Evolutionary conservation across 2,329 filamentous ascomycete genomes (phyloP), one percentile per base, ranked within the genome.

Genomic region (Epichloe bromicola): DNA sequence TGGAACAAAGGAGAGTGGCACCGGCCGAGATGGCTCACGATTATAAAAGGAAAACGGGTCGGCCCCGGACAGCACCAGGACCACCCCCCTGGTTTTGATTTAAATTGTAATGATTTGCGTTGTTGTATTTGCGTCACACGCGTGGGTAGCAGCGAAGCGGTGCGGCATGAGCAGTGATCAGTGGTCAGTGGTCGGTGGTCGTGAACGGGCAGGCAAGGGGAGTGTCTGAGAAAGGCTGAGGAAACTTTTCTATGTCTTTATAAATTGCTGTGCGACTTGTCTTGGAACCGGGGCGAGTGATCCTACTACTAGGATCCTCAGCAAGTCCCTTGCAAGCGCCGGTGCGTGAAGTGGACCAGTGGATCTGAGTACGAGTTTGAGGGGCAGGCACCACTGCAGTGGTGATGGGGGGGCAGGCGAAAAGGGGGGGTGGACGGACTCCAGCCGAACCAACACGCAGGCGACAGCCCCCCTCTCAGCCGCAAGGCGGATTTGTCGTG

Each of bases 11-110:
- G 39, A 8, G 5, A 37, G 40, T 39, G 48, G 33, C 48, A 37
- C 48, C 40, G 39, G 51, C 17, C 41, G 37, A 43, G 40, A 48
- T n/a, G 37, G 49, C 49, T 26, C 37, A 51, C 34, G 19, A 42
- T 50, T 49, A 46, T 36, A 44, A 46, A 45, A 19, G 11, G 33
- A 33, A 46, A 30, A 45, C 46, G 46, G 46, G 46, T 20, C 41
- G 51, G 51, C 51, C 51, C 41, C 38, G 19, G 46, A 19, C 20
- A 26, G 23, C 23, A 26, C 6, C 26, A 46, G 46, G 46, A 49
- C 45, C 39, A 36, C 34, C 41, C 39, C 39, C 20, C 50, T 41
- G 37, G 34, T 34, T 45, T 15, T 23, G 26, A 19, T 26, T 39
- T 34, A 42, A 33, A 33, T 49, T 26, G 46, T 19, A 41, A 36